Conservation (phyloP, 345 rosid species). For the Ricinus communis region DNA sequence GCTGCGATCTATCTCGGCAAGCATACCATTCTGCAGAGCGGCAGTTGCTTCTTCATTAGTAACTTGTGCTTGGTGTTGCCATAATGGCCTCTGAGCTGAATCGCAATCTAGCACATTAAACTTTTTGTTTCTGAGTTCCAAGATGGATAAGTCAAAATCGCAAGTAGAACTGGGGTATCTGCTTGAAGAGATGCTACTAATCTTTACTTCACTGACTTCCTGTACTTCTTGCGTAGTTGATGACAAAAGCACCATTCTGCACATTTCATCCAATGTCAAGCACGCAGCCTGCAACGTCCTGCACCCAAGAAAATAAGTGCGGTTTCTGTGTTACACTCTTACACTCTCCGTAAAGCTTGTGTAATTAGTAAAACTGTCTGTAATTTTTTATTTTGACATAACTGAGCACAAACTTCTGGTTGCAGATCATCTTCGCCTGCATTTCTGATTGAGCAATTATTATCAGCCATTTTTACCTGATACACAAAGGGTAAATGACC, state of each 20-base stretch:
- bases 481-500: constrained; percentile 15
- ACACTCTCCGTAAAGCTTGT: neutral
- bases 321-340: neutral
- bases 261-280: constrained; percentile 25
- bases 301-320: constrained; percentile 13
- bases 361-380: constrained; percentile 7
- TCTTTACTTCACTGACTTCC: constrained; percentile 24
- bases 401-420: constrained; percentile 32
- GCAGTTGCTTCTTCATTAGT: constrained; percentile 42
- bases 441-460: constrained; percentile 2
- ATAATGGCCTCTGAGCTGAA: constrained; percentile 22
- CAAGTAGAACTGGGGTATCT: constrained; percentile 34
- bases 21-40: constrained; percentile 21
- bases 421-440: constrained; percentile 16
- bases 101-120: constrained; percentile 19
- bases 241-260: constrained; percentile 16
- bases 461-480: constrained; percentile 37
- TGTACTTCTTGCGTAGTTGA: constrained; percentile 29
- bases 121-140: constrained; percentile 38
- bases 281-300: constrained; percentile 37
- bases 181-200: constrained; percentile 23
- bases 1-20: constrained; percentile 7
- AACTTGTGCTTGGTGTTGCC: constrained; percentile 33
- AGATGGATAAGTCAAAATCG: constrained; percentile 42
- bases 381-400: constrained; percentile 14